Evolutionary conservation across 169 alveolate genomes (phyloP).

Genomic region (Plasmodium blacklocki): DNA sequence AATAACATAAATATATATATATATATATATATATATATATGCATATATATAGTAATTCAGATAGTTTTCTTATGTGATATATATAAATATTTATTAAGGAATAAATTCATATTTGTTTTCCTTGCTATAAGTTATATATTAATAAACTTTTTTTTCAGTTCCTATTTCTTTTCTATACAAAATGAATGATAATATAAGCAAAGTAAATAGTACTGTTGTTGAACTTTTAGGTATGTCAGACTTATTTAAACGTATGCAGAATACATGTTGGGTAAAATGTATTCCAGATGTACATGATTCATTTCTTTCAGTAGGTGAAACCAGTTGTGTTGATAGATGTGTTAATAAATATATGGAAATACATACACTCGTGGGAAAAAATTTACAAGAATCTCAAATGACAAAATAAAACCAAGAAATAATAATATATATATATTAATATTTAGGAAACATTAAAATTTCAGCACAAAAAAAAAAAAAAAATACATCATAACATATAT

Average conservation of each 20-base stretch:
- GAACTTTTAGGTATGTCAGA: constrained; percentile 89
- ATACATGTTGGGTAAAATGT: constrained; percentile 86
- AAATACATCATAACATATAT: too few relatives aligned
- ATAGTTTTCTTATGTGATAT: too few relatives aligned
- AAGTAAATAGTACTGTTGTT: constrained; percentile 85
- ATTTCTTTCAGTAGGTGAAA: constrained; percentile 84
- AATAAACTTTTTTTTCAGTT: too few relatives aligned
- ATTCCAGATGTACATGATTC: constrained; percentile 81
- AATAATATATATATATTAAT: neutral
- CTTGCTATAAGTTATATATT: too few relatives aligned
- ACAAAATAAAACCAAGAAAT: constrained; percentile 8
- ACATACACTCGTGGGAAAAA: constrained; percentile 73
- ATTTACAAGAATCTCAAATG: constrained; percentile 62
- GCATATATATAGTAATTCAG: too few relatives aligned
- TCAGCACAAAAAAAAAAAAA: too few relatives aligned
- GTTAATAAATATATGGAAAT: constrained; percentile 81
- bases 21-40: too few relatives aligned
- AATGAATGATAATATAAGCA: constrained; percentile 67
- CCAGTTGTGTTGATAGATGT: constrained; percentile 88
- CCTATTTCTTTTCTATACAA: neutral
- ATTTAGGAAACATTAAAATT: neutral
- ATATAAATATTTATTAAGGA: too few relatives aligned
- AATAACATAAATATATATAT: too few relatives aligned
- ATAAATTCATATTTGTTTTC: too few relatives aligned
- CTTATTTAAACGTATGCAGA: constrained; percentile 85